Evolutionary conservation across 768 basidiomycete species (phyloP).

Genomic region (Mrakia hoshinonis): DNA sequence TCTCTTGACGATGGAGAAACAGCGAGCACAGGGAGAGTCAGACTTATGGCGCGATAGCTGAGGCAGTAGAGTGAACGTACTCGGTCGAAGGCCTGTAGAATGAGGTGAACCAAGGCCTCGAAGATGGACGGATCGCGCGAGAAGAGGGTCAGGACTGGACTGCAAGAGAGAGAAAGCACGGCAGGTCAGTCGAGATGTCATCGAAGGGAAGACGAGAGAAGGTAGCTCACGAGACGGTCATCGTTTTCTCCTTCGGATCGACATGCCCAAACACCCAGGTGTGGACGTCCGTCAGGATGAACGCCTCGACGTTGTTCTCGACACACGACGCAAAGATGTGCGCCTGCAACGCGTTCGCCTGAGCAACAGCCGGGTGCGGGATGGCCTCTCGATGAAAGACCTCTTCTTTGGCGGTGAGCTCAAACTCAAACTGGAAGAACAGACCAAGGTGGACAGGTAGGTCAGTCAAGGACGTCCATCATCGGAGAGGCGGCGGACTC

Average conservation of each 20-base stretch:
- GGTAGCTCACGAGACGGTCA: background rate
- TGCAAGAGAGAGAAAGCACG: background rate
- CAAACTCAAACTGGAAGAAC: background rate
- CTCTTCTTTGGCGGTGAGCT: background rate
- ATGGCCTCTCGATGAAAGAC: slow-evolving; percentile 6
- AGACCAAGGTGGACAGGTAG: background rate
- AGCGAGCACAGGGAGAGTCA: too few species aligned
- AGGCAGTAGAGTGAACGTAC: background rate
- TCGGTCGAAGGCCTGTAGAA: background rate
- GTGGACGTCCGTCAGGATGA: slow-evolving; percentile 13
- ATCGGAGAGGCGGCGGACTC: background rate
- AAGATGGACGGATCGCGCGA: background rate
- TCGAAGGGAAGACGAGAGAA: background rate
- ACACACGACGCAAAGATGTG: slow-evolving; percentile 14
- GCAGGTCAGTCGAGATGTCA: background rate
- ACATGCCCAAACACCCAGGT: slow-evolving; percentile 12
- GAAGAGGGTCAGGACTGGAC: background rate
- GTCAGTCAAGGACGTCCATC: background rate
- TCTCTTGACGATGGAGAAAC: too few species aligned
- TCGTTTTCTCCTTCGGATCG: background rate
- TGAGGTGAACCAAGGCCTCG: background rate
- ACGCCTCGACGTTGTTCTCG: background rate
- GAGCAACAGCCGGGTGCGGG: background rate
- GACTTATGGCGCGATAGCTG: background rate
- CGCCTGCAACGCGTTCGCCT: slow-evolving; percentile 17